Conservation (phyloP, 345 rosid genomes). For the Brassica rapa region DNA sequence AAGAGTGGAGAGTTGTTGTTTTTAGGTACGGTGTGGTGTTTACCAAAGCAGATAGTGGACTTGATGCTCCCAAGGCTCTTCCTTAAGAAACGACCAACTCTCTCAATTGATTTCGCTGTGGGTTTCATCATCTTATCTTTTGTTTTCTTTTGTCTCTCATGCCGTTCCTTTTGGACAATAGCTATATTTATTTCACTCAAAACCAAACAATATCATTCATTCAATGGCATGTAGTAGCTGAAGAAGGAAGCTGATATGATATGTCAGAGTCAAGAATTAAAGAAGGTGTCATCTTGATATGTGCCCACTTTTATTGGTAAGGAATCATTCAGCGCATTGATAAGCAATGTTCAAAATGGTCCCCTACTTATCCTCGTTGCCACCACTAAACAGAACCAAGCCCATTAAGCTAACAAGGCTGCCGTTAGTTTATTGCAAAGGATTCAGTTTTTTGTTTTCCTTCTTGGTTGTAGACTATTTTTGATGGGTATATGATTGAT, state of each 20-base stretch:
- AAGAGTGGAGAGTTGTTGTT: slow-evolving; percentile 46
- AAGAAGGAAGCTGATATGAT: background rate
- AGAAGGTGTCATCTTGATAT: slow-evolving; percentile 35
- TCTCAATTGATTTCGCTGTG: slow-evolving; percentile 52
- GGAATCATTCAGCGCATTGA: slow-evolving; percentile 37
- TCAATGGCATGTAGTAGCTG: slow-evolving; percentile 37
- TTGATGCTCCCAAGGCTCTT: slow-evolving; percentile 55
- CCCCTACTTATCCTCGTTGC: slow-evolving; percentile 39
- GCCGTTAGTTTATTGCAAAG: slow-evolving; percentile 57
- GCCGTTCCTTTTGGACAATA: background rate
- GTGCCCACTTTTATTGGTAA: slow-evolving; percentile 34
- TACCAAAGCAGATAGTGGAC: slow-evolving; percentile 49
- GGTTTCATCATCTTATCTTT: slow-evolving; percentile 28
- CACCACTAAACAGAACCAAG: background rate
- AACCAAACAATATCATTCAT: slow-evolving; percentile 30
- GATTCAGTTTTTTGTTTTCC: slow-evolving; percentile 12
- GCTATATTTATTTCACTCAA: slow-evolving; percentile 28
- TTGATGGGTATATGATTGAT: slow-evolving; percentile 4
- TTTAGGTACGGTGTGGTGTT: slow-evolving; percentile 51
- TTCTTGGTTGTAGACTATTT: background rate
- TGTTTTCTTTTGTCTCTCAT: slow-evolving; percentile 2
- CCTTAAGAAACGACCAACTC: slow-evolving; percentile 56
- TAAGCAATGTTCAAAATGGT: slow-evolving; percentile 27
- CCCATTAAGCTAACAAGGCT: slow-evolving; percentile 43
- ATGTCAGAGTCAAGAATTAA: slow-evolving; percentile 33